phyloP scores from a whole-genome alignment of 208 protist species.

The Trypanosoma melophagium region DNA sequence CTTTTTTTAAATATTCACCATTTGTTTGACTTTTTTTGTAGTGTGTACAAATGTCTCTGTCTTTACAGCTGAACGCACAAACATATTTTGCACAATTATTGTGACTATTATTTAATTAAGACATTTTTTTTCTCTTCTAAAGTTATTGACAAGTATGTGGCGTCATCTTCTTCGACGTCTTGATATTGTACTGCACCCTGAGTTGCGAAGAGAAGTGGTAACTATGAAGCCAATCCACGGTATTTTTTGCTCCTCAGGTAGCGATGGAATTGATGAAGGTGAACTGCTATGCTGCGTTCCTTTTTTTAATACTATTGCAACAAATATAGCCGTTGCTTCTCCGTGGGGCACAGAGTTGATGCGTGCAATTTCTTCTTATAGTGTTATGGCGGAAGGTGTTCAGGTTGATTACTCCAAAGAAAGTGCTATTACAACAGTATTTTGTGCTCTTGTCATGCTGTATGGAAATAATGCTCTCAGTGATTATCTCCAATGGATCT shows the following conservation, averaged over 20 bases:
- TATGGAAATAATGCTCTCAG: constrained; percentile 32
- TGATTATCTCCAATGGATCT: constrained; percentile 52
- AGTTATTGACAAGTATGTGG: constrained; percentile 36
- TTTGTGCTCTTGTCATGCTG: constrained; percentile 53
- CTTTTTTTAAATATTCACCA: too few relatives aligned
- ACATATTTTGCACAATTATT: too few relatives aligned
- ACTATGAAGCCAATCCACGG: constrained; percentile 41
- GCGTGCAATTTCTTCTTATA: constrained; percentile 35
- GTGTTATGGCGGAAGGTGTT: constrained; percentile 29
- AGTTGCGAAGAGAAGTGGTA: constrained; percentile 32
- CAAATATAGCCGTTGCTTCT: constrained; percentile 51
- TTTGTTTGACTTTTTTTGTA: too few relatives aligned
- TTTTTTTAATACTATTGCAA: constrained; percentile 46
- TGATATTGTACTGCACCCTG: constrained; percentile 37
- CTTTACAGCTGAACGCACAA: too few relatives aligned
- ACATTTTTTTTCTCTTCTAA: too few relatives aligned
- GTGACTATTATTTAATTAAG: too few relatives aligned
- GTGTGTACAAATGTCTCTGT: too few relatives aligned
- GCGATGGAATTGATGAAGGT: constrained; percentile 31
- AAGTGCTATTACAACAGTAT: constrained; percentile 52
- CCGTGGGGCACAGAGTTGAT: constrained; percentile 49
- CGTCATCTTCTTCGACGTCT: constrained; percentile 33
- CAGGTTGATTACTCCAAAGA: constrained; percentile 53
- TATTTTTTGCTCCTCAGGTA: constrained; percentile 34
- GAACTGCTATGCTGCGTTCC: constrained; percentile 54